A percentile compares a stretch with the other conserved stretches of the same genome.
Conservation (phyloP, 2,329 filamentous ascomycete genomes). For the Phialophora chinensis region DNA sequence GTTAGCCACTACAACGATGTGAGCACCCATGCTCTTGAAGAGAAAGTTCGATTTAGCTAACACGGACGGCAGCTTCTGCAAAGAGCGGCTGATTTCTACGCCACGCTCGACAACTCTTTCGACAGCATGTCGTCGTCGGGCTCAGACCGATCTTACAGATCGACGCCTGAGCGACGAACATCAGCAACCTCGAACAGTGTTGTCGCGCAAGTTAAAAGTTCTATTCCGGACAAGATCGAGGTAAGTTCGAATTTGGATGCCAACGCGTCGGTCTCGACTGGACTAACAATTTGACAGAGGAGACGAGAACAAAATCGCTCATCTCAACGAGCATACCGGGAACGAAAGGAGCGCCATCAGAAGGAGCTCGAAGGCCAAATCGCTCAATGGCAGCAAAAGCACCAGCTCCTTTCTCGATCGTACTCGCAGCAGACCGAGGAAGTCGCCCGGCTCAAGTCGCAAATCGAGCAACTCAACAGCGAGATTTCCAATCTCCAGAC, state of each 20-base stretch:
- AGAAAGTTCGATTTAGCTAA: background rate
- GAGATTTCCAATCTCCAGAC: constrained; percentile 35
- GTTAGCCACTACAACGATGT: constrained; percentile 37
- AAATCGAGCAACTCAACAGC: constrained; percentile 35
- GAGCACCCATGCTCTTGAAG: background rate
- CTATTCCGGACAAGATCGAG: constrained; percentile 39
- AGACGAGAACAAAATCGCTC: constrained; percentile 38
- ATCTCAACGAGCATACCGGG: constrained; percentile 88
- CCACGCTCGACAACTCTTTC: constrained; percentile 34
- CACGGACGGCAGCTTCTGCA: constrained; percentile 28
- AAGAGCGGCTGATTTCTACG: constrained; percentile 35
- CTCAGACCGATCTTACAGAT: constrained; percentile 29
- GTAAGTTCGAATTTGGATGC: constrained; percentile 15
- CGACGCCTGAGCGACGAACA: constrained; percentile 26
- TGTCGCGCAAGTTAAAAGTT: constrained; percentile 31
- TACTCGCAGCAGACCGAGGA: constrained; percentile 36
- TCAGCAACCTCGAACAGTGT: constrained; percentile 24
- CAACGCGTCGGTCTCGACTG: too few relatives aligned
- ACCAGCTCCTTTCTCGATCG: constrained; percentile 32
- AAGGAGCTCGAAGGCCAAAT: constrained; percentile 77
- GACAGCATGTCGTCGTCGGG: constrained; percentile 33
- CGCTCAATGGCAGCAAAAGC: constrained; percentile 37
- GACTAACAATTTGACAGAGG: constrained; percentile 29
- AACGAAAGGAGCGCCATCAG: constrained; percentile 92
- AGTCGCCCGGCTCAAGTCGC: constrained; percentile 34